These are phyloP conservation scores for Leccinum broughii DNA, from an alignment of 768 basidiomycete species.

Conservation along the genomic window DNA sequence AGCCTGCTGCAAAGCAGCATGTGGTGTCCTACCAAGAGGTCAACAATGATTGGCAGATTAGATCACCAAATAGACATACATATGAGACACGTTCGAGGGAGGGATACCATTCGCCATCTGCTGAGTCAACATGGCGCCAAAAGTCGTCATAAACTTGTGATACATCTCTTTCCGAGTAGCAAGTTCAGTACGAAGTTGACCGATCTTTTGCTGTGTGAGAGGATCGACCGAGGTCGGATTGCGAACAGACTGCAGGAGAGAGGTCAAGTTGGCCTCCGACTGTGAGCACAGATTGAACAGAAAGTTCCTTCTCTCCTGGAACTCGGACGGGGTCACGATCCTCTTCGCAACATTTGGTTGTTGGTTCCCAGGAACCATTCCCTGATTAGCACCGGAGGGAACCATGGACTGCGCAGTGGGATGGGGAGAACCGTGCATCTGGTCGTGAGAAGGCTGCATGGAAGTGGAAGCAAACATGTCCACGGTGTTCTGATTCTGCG, in stretches of 20 bases:
- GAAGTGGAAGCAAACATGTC: slow-evolving; percentile 53
- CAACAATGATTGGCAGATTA: slow-evolving; percentile 2
- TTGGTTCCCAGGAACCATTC: slow-evolving; percentile 21
- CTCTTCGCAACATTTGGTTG: slow-evolving; percentile 30
- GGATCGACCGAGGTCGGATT: slow-evolving; percentile 22
- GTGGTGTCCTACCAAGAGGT: slow-evolving; percentile 16
- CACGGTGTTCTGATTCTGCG: slow-evolving; percentile 38
- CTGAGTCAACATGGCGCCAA: slow-evolving; percentile 26
- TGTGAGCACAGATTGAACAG: slow-evolving; percentile 13
- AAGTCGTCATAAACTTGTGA: slow-evolving; percentile 35
- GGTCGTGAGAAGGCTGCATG: slow-evolving; percentile 40
- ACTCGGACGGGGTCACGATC: slow-evolving; percentile 20
- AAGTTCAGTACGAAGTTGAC: slow-evolving; percentile 22
- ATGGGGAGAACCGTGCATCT: slow-evolving; percentile 53
- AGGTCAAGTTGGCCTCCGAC: slow-evolving; percentile 13
- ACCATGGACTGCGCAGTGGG: slow-evolving; percentile 26
- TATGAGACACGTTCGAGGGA: slow-evolving; percentile 27
- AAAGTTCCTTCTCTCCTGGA: slow-evolving; percentile 24
- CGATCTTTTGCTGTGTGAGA: slow-evolving; percentile 16
- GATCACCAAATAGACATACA: slow-evolving; percentile 31
- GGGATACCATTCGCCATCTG: slow-evolving; percentile 27
- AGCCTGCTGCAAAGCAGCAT: slow-evolving; percentile 22
- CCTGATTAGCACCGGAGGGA: slow-evolving; percentile 21
- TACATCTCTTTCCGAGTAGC: slow-evolving; percentile 41
- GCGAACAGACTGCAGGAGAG: slow-evolving; percentile 11